These are phyloP conservation scores for Boletellus emodensis DNA, from an alignment of 768 basidiomycete species.

Conservation along the genomic window DNA sequence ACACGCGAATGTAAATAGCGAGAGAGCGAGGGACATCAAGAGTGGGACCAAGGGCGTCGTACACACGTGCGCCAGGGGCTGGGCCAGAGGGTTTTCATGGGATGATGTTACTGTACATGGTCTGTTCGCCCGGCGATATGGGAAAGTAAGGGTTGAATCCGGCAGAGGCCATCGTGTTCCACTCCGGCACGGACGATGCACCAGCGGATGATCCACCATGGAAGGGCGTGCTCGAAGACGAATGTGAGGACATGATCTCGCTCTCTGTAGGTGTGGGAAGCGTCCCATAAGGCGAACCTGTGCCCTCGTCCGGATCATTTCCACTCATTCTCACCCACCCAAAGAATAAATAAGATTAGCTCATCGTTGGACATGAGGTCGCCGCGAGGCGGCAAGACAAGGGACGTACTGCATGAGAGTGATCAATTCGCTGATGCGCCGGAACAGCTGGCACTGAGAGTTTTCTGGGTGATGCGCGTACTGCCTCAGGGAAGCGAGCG, in stretches of 20 bases:
- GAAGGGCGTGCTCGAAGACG: constrained; percentile 40
- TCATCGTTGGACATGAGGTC: constrained; percentile 31
- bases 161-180: constrained; percentile 51
- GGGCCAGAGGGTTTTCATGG: constrained; percentile 32
- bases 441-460: constrained; percentile 51
- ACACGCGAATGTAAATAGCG: constrained; percentile 23
- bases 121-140: constrained; percentile 49
- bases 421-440: constrained; percentile 58
- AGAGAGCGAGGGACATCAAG: too few species aligned
- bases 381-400: constrained; percentile 28
- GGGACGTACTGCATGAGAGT: constrained; percentile 62
- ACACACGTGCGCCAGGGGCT: too few species aligned
- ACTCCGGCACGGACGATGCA: constrained; percentile 49
- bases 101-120: constrained; percentile 56
- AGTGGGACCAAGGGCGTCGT: too few species aligned
- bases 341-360: constrained; percentile 21
- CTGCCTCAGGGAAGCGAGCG: constrained; percentile 54
- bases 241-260: constrained; percentile 49
- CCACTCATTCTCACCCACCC: constrained; percentile 39
- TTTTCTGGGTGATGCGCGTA: constrained; percentile 55
- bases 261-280: constrained; percentile 58
- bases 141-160: constrained; percentile 72
- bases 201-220: constrained; percentile 40
- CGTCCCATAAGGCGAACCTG: constrained; percentile 50
- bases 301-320: constrained; percentile 46